Base-by-base conservation (phyloP, 2,329 filamentous ascomycete genomes). In the Trichophyton verrucosum region DNA sequence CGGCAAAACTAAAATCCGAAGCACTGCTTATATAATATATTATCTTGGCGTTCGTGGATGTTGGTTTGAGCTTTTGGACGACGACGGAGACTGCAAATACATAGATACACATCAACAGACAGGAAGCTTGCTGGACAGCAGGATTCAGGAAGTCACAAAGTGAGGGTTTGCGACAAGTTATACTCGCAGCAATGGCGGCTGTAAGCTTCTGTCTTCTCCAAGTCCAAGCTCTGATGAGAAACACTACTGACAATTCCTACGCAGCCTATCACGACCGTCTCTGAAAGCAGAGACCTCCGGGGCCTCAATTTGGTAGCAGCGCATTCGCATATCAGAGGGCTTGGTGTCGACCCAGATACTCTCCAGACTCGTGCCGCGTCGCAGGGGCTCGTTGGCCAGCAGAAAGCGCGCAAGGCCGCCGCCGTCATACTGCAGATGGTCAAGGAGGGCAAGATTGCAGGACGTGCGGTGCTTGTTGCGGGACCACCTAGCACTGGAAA, bases 371-470 rank as follows among this genome's bases (percentile, higher is more conserved):
- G 92, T 63, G 76, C 83, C 30, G 82, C 87, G 56, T 95, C 92
- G 13, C 94, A 99, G 74, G 94, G 94, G 40, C 84, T 99, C 3
- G 92, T 99, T 7, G 94, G 94, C 53, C 94, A 99, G 77, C 87
- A 95, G 71, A 96, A 96, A 80, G 94, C 94, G 61, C 86, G 94
- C 63, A 97, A 96, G 76, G 94, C 94, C 8, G 94, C 94, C 2
- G 94, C 92, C 0, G 88, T 99, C 57, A 95, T 99, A 69, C 78
- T 99, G 64, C 91, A 96, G 79, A 99, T 99, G 94, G 95, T 95
- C 69, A 96, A 95, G 78, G 91, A 96, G 72, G 92, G 92, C 71
- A 97, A 96, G 80, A 97, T 99, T 77, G 94, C 94, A 62, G 94
- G 94, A 59, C 86, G 92, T 70, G 94, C 94, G 38, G 89, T 96